These are phyloP conservation scores for Plantago elongata DNA, from an alignment of 257 asterid species.

Conservation along the genomic window DNA sequence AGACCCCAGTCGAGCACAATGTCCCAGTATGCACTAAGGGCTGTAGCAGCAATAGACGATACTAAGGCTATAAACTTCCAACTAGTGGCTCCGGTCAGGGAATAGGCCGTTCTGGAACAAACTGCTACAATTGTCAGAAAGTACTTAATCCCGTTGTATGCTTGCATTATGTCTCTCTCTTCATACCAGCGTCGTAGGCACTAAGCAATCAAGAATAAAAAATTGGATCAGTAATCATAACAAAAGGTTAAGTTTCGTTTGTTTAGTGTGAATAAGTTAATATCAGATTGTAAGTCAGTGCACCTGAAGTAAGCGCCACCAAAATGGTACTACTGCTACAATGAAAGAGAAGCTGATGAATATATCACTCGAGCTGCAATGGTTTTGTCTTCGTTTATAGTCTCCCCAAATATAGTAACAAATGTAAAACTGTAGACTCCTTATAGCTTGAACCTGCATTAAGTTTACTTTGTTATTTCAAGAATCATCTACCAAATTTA, in stretches of 20 bases:
- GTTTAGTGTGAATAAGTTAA: background rate
- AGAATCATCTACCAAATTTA: background rate
- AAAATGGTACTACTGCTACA: constrained; percentile 41
- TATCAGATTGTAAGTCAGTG: background rate
- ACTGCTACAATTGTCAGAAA: constrained; percentile 44
- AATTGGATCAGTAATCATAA: background rate
- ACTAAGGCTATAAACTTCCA: constrained; percentile 43
- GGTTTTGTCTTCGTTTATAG: constrained; percentile 35
- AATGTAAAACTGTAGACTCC: constrained; percentile 50
- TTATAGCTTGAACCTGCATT: constrained; percentile 49
- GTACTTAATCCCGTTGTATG: constrained; percentile 46
- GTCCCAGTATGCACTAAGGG: constrained; percentile 49
- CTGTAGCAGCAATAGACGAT: constrained; percentile 35
- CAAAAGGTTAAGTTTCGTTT: background rate
- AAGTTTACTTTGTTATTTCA: background rate
- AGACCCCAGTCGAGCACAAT: constrained; percentile 64
- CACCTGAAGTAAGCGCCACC: constrained; percentile 55
- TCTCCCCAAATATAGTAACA: constrained; percentile 70
- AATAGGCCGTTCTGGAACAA: constrained; percentile 39
- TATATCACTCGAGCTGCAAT: constrained; percentile 29
- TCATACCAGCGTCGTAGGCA: constrained; percentile 47
- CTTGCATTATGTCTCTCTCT: constrained; percentile 51
- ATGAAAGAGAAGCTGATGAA: constrained; percentile 43
- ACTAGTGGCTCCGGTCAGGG: constrained; percentile 16
- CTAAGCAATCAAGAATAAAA: constrained; percentile 18